phyloP scores from a whole-genome alignment of 2,329 filamentous ascomycete species.

The Bipolaris cookei region DNA sequence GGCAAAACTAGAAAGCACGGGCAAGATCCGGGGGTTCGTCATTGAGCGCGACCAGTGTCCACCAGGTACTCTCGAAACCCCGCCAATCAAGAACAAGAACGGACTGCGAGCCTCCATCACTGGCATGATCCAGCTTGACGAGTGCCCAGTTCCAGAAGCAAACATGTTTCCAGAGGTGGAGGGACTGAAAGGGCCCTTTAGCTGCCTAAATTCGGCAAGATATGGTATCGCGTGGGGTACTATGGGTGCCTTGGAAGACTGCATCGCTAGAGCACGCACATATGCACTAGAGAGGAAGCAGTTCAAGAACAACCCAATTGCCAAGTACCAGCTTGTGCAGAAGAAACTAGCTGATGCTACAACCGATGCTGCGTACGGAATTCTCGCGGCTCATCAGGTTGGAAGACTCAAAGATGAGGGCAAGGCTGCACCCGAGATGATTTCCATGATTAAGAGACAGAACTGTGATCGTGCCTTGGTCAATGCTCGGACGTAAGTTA shows the following conservation, averaged over 20 bases:
- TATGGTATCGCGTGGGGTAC: slow-evolving; percentile 94
- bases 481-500: slow-evolving; percentile 70
- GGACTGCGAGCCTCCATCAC: slow-evolving; percentile 92
- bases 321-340: slow-evolving; percentile 95
- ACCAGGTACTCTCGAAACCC: slow-evolving; percentile 87
- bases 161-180: slow-evolving; percentile 96
- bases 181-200: slow-evolving; percentile 86
- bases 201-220: slow-evolving; percentile 90
- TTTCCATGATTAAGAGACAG: slow-evolving; percentile 93
- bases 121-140: slow-evolving; percentile 96
- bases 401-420: slow-evolving; percentile 92
- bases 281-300: slow-evolving; percentile 95
- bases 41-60: slow-evolving; percentile 86
- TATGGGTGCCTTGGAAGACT: slow-evolving; percentile 94
- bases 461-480: slow-evolving; percentile 91
- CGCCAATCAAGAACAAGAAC: slow-evolving; percentile 92
- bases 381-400: slow-evolving; percentile 88
- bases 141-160: slow-evolving; percentile 82
- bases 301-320: slow-evolving; percentile 94
- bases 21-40: slow-evolving; percentile 92
- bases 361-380: slow-evolving; percentile 89
- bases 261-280: slow-evolving; percentile 76
- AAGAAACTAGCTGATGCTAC: slow-evolving; percentile 95
- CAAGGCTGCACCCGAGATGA: slow-evolving; percentile 91
- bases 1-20: slow-evolving; percentile 90